Conservation (phyloP, 2,329 filamentous ascomycete species). For the Fusarium mangiferae region DNA sequence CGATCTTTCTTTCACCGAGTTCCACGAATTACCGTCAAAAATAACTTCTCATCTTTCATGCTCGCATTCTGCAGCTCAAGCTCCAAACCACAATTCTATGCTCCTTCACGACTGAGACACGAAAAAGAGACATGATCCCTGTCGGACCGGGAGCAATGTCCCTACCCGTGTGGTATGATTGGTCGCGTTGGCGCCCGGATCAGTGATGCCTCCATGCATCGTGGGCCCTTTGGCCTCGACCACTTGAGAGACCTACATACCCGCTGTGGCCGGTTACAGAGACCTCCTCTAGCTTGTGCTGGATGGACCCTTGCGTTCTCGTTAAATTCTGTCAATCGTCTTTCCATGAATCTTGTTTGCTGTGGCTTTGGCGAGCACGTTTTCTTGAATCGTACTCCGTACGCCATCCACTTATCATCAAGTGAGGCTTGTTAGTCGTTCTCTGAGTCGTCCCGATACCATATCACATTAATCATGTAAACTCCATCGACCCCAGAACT, state of each 20-base stretch:
- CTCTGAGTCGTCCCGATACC: not conserved
- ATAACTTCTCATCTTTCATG: not conserved
- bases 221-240: constrained; percentile 36
- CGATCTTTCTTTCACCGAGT: not conserved
- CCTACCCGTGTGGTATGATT: constrained; percentile 43
- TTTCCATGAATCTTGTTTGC: constrained; percentile 9
- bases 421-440: constrained; percentile 4
- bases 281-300: constrained; percentile 25
- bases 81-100: constrained; percentile 13
- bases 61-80: not conserved
- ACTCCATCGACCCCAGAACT: not conserved
- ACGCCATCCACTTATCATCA: not conserved
- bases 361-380: constrained; percentile 5
- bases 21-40: not conserved
- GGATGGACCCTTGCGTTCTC: constrained; percentile 30
- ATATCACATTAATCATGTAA: not conserved
- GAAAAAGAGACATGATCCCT: constrained; percentile 33
- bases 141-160: constrained; percentile 29
- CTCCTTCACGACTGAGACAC: constrained; percentile 25
- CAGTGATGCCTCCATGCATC: constrained; percentile 42
- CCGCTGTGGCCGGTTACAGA: constrained; percentile 39
- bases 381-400: constrained; percentile 10
- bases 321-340: not conserved
- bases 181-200: constrained; percentile 50
- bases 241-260: constrained; percentile 46